Conservation (phyloP, 441 rosid genomes). For the Euphorbia celastroides region DNA sequence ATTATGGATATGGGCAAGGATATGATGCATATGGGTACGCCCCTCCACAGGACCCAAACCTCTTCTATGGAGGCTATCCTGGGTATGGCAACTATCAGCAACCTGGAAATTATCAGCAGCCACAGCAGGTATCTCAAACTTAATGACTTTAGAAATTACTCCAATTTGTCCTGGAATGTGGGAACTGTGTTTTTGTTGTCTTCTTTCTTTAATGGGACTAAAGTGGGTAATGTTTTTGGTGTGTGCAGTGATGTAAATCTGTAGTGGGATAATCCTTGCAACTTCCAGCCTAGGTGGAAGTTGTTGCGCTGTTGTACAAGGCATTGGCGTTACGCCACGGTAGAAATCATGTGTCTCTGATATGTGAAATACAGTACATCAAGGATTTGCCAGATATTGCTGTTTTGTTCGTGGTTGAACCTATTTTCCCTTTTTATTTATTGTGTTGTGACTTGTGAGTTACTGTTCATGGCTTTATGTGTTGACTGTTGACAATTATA, state of each 20-base stretch:
- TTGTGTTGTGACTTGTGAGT: neutral
- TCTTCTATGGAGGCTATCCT: constrained; percentile 83
- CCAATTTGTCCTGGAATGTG: neutral
- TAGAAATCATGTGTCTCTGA: neutral
- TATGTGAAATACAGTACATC: neutral
- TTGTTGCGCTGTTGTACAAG: neutral
- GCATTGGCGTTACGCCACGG: too few species aligned
- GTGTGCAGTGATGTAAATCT: constrained; percentile 20
- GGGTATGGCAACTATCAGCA: constrained; percentile 89
- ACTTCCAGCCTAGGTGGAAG: neutral
- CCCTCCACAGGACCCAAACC: constrained; percentile 81
- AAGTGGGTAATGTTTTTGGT: neutral
- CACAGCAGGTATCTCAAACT: constrained; percentile 46
- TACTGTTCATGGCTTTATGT: neutral
- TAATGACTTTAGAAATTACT: neutral
- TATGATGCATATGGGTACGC: constrained; percentile 88
- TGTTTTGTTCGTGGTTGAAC: neutral
- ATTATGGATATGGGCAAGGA: constrained; percentile 79
- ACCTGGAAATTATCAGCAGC: constrained; percentile 77
- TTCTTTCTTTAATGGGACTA: neutral
- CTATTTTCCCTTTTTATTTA: too few species aligned
- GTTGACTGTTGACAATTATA: neutral
- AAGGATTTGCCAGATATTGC: constrained; percentile 1
- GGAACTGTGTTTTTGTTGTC: neutral
- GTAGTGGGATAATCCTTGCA: constrained; percentile 1